Conservation (phyloP, 2,329 filamentous ascomycete species). For the Microsporum ferrugineum region DNA sequence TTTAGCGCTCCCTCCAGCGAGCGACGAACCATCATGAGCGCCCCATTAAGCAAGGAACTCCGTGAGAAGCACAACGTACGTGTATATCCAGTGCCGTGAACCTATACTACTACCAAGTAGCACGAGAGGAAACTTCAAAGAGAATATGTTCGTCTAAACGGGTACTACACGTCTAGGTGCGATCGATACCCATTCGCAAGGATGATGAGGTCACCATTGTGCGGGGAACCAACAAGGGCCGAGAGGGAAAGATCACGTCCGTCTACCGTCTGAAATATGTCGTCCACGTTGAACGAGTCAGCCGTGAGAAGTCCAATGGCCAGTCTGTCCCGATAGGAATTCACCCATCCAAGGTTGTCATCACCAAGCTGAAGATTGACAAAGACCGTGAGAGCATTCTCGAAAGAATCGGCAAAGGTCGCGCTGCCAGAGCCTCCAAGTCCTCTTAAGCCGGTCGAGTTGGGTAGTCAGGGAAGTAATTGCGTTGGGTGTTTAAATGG, state of each 20-base stretch:
- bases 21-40: conserved; percentile 94
- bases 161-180: conserved; percentile 50
- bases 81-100: neutral
- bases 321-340: conserved; percentile 91
- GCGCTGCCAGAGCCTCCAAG: conserved; percentile 25
- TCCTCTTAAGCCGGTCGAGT: neutral
- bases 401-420: conserved; percentile 37
- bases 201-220: conserved; percentile 90
- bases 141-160: neutral
- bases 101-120: neutral
- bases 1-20: conserved; percentile 89
- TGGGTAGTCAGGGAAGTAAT: neutral
- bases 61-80: conserved; percentile 97
- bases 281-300: conserved; percentile 93
- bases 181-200: conserved; percentile 93
- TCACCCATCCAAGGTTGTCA: conserved; percentile 91
- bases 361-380: conserved; percentile 94
- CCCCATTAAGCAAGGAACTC: conserved; percentile 90
- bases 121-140: neutral
- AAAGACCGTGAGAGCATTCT: conserved; percentile 42
- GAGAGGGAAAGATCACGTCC: conserved; percentile 94
- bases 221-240: conserved; percentile 90
- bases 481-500: conserved; percentile 2
- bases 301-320: conserved; percentile 94
- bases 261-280: conserved; percentile 98